phyloP scores from a whole-genome alignment of 1,284 basidiomycete species.

The Mycosarcoma mackinlayi region DNA sequence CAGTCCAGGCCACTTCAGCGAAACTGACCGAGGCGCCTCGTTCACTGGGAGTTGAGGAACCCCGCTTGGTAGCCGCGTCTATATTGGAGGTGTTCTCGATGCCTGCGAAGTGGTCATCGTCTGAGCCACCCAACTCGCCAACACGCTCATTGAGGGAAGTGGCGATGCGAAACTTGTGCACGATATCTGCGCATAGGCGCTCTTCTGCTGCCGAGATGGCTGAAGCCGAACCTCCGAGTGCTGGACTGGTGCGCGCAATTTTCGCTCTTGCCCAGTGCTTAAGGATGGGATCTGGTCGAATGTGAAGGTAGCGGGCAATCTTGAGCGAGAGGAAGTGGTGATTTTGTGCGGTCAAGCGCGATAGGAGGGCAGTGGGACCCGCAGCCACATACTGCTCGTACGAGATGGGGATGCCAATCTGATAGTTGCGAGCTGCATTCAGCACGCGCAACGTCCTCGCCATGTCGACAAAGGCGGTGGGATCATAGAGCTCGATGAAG shows the following conservation, averaged over 20 bases:
- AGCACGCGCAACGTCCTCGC: constrained; percentile 92
- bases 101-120: constrained; percentile 11
- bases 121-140: constrained; percentile 24
- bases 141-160: constrained; percentile 60
- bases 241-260: constrained; percentile 76
- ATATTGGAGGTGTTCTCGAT: too few species aligned
- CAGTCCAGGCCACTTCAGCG: constrained; percentile 91
- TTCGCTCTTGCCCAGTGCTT: constrained; percentile 97
- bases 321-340: constrained; percentile 90
- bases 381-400: constrained; percentile 78
- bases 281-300: constrained; percentile 86
- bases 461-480: constrained; percentile 88
- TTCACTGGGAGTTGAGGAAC: background rate
- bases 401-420: constrained; percentile 92
- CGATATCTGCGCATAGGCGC: constrained; percentile 81
- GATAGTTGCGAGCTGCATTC: constrained; percentile 88
- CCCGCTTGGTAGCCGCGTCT: background rate
- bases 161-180: constrained; percentile 82
- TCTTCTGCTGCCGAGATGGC: constrained; percentile 73
- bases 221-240: constrained; percentile 22
- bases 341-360: constrained; percentile 85
- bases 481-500: constrained; percentile 91
- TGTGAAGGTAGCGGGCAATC: constrained; percentile 84
- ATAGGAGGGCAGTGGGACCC: constrained; percentile 74
- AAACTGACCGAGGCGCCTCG: constrained; percentile 76